Evolutionary conservation across 2,329 filamentous ascomycete species (phyloP), one percentile per base, ranked within the genome.

Genomic region (Colletotrichum navitas): DNA sequence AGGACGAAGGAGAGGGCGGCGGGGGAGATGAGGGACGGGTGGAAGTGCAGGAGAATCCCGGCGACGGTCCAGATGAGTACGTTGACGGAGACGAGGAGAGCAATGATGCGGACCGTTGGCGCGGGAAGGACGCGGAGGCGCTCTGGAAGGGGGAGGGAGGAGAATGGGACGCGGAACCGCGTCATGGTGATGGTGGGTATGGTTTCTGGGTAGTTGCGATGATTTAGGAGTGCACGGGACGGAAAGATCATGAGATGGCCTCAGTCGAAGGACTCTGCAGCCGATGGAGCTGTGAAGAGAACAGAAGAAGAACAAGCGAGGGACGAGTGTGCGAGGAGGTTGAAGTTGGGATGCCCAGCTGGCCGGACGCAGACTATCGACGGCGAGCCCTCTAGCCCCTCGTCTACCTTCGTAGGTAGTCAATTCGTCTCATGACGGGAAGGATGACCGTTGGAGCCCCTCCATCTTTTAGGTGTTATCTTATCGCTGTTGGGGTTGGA

Each of bases 1-100:
- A 98, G 88, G 0, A 94, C 94, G 81, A 97, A 98, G 34, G 95
- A 91, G 0, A 98, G 88, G 2, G 95, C 90, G 1, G 94, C 94
- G 3, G 94, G 92, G 2, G 93, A 93, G 61, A 95, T 89, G 73
- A 98, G 87, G 0, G 86, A 83, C 0, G 88, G 84, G 79, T 89
- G 83, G 75, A 83, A 85, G 74, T 82, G 84, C 24, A 90, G 82
- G 26, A 89, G 83, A 6, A 90, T 80, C 72, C 83, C 89, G 32
- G 84, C 82, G 21, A 81, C 83, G 63, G 84, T 82, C 90, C 90
- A 91, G 55, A 89, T 81, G 16, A 87, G 1, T 63, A 83, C 74
- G 80, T 92, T 92, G 75, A 86, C 77, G 51, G 80, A 14, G 12
- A 87, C 74, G 58, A 92, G 82, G 29, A 85, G 75, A 26, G 79